phyloP scores from a whole-genome alignment of 768 basidiomycete genomes.

The Austroboletus eburneus region DNA sequence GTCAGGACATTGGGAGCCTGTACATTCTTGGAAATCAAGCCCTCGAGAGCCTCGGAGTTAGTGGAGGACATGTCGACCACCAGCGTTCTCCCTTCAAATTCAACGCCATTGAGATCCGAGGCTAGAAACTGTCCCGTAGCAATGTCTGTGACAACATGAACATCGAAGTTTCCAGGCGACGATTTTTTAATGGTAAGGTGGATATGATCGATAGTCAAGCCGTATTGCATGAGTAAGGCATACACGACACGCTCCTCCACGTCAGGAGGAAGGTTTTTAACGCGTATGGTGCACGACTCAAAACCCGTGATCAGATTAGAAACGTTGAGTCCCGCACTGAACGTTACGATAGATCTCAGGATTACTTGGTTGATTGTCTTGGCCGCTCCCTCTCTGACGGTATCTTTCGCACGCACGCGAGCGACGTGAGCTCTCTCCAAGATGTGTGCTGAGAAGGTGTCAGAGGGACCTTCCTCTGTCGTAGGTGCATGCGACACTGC shows the following conservation, averaged over 20 bases:
- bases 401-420: constrained; percentile 9
- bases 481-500: too few relatives aligned
- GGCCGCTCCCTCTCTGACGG: constrained; percentile 37
- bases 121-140: constrained; percentile 40
- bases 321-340: constrained; percentile 46
- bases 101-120: constrained; percentile 43
- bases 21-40: constrained; percentile 37
- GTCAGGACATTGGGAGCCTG: constrained; percentile 39
- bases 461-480: too few relatives aligned
- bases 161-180: constrained; percentile 37
- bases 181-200: constrained; percentile 31
- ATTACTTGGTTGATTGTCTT: constrained; percentile 42
- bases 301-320: constrained; percentile 44
- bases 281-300: constrained; percentile 45
- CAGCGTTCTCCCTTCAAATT: constrained; percentile 42
- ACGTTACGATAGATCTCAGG: constrained; percentile 47
- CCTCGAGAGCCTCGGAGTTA: constrained; percentile 33
- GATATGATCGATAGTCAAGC: constrained; percentile 33
- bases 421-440: constrained; percentile 7
- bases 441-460: constrained; percentile 1
- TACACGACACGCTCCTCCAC: constrained; percentile 38
- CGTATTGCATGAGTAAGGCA: constrained; percentile 42
- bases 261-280: constrained; percentile 43
- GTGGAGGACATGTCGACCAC: constrained; percentile 41
- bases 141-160: constrained; percentile 40